These are phyloP conservation scores for Circinella minor DNA, from an alignment of 371 early-diverging fungal species.

Conservation along the genomic window DNA sequence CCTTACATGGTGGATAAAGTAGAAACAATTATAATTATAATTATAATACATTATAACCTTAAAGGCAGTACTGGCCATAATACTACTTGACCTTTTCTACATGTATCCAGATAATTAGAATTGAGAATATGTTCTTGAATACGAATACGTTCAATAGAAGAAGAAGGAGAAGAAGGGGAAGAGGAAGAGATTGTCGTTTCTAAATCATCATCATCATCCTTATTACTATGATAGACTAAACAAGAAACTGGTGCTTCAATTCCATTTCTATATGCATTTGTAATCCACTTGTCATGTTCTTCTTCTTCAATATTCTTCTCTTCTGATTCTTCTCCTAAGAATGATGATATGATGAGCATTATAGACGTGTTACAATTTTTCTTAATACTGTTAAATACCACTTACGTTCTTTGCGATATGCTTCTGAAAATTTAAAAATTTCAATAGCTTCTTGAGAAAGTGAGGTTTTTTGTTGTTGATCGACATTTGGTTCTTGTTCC, in stretches of 20 bases:
- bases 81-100: constrained; percentile 25
- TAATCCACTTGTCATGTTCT: constrained; percentile 30
- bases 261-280: constrained; percentile 28
- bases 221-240: constrained; percentile 21
- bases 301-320: constrained; percentile 5
- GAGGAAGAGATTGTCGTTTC: not conserved
- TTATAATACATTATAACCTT: constrained; percentile 19
- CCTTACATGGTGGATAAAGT: constrained; percentile 74
- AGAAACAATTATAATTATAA: not conserved
- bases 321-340: not conserved
- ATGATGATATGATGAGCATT: not conserved
- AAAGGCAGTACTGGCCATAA: constrained; percentile 50
- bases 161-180: not conserved
- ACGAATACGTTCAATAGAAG: constrained; percentile 2
- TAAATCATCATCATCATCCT: not conserved
- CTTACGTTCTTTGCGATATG: constrained; percentile 37
- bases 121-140: constrained; percentile 41
- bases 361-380: too few species aligned
- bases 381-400: not conserved
- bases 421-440: constrained; percentile 47
- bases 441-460: constrained; percentile 43
- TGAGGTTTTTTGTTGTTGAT: not conserved
- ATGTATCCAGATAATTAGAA: constrained; percentile 30
- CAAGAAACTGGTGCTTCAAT: constrained; percentile 38
- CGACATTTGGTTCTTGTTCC: not conserved